These are phyloP conservation scores for Tricholomella constricta DNA, from an alignment of 768 basidiomycete genomes.

Conservation along the genomic window DNA sequence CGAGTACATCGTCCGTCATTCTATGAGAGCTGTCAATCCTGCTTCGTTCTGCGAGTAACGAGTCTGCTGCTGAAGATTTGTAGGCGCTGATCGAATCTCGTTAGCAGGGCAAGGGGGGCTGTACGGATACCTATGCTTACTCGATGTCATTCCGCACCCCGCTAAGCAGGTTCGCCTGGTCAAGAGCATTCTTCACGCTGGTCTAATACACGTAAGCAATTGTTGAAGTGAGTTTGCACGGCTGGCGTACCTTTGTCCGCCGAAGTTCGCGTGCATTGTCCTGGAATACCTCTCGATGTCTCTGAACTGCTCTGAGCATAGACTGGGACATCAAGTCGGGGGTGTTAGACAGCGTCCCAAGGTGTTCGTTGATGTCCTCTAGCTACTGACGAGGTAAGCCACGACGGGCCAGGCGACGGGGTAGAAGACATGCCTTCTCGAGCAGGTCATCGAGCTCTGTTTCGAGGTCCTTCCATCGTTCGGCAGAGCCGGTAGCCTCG, in stretches of 20 bases:
- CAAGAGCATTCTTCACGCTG: slow-evolving; percentile 80
- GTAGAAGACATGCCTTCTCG: slow-evolving; percentile 61
- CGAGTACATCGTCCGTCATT: slow-evolving; percentile 91
- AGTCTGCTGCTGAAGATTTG: slow-evolving; percentile 86
- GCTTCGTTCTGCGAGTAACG: slow-evolving; percentile 83
- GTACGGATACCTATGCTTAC: slow-evolving; percentile 44
- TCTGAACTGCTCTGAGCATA: slow-evolving; percentile 85
- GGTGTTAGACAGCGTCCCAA: slow-evolving; percentile 65
- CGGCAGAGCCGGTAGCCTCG: slow-evolving; percentile 68
- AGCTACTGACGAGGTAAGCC: slow-evolving; percentile 51
- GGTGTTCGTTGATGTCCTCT: slow-evolving; percentile 82
- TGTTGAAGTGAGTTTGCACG: neutral
- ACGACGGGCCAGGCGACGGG: neutral
- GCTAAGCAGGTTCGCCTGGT: slow-evolving; percentile 83
- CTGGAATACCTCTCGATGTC: slow-evolving; percentile 87
- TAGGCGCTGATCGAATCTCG: slow-evolving; percentile 62
- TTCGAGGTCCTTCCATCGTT: slow-evolving; percentile 83
- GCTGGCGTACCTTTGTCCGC: slow-evolving; percentile 73
- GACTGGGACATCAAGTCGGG: slow-evolving; percentile 77
- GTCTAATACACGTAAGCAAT: slow-evolving; percentile 40
- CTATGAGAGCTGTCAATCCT: slow-evolving; percentile 90
- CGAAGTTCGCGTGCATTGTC: slow-evolving; percentile 85
- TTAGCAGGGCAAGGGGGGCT: neutral
- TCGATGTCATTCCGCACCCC: slow-evolving; percentile 97
- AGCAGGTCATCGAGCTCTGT: slow-evolving; percentile 83